Conservation (phyloP, 768 basidiomycete genomes). For the Termitomyces sp. region DNA sequence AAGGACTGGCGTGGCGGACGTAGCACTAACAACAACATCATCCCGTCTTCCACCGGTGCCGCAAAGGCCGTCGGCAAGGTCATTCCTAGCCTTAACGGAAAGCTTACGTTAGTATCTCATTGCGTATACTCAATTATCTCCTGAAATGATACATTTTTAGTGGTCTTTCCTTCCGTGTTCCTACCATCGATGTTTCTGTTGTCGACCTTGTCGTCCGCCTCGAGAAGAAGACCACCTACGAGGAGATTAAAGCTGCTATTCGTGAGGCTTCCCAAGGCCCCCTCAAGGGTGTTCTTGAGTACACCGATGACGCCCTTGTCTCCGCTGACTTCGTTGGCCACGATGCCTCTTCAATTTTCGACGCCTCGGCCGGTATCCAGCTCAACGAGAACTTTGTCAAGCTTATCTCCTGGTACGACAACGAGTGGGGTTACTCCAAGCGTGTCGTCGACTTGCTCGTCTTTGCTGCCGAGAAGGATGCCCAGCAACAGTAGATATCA, state of each 20-base stretch:
- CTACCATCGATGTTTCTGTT: conserved; percentile 94
- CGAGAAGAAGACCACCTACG: conserved; percentile 81
- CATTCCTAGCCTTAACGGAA: conserved; percentile 93
- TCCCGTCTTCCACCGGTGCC: conserved; percentile 97
- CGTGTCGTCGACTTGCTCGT: conserved; percentile 88
- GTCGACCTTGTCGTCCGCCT: conserved; percentile 95
- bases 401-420: conserved; percentile 94
- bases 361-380: conserved; percentile 88
- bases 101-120: conserved; percentile 74
- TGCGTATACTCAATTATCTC: background rate
- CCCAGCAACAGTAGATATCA: conserved; percentile 17
- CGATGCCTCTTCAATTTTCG: conserved; percentile 83
- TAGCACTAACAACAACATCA: conserved; percentile 96
- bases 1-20: conserved; percentile 99
- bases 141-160: conserved; percentile 26
- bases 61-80: conserved; percentile 99
- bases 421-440: conserved; percentile 92
- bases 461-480: conserved; percentile 74
- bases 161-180: conserved; percentile 96
- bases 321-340: conserved; percentile 90
- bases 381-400: conserved; percentile 94
- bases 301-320: conserved; percentile 92
- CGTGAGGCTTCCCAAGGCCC: conserved; percentile 71
- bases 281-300: conserved; percentile 73
- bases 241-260: conserved; percentile 82